Base-by-base conservation (phyloP, 371 early-diverging fungal species). In the Neoconidiobolus thromboides region DNA sequence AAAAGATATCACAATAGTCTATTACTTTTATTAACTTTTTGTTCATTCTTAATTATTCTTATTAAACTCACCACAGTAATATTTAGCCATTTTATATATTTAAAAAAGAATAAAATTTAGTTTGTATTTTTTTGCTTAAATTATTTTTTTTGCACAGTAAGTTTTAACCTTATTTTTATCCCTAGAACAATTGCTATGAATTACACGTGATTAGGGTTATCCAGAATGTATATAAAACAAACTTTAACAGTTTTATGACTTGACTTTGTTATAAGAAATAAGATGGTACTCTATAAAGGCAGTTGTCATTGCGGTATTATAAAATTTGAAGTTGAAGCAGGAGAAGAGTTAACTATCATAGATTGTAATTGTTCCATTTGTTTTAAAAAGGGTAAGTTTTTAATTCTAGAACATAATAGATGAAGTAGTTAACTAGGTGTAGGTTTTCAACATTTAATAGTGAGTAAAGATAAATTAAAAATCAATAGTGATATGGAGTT, bases 1-100 rank as follows among this genome's bases (percentile, higher is more conserved):
- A 74, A 70, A 89, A 92, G 66, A 93, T 93, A 70, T 95, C 96
- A 72, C 96, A 95, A 74, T 95, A 95, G 66, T 93, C 93, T 86
- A 67, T 2, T 26, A 26, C 26, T 26, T 26, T 26, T 26, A 26
- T 56, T 43, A 61, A 36, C 9, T 46, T 48, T 48, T 14, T 15
- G 39, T 54, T n/a, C 38, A 15, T 9, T 41, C 36, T 43, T 40
- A 26, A n/a, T n/a, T 49, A 60, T 26, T 26, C 26, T 26, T 39
- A 43, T 44, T 1, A 14, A 14, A 54, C 65, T 64, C 76, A 79
- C 87, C 89, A 74, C 93, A 92, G 67, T 92, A 92, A 73, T 91
- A 91, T 66, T 88, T 89, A 40, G 91, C 89, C 92, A 91, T 91
- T 52, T 49, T 46, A 26, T 26, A 26, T 26, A 26, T 26, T 26